Percentiles rank a stretch among this genome's conserved stretches.
phyloP scores from a whole-genome alignment of 2,329 filamentous ascomycete genomes.

The Pseudomassariella vexata region DNA sequence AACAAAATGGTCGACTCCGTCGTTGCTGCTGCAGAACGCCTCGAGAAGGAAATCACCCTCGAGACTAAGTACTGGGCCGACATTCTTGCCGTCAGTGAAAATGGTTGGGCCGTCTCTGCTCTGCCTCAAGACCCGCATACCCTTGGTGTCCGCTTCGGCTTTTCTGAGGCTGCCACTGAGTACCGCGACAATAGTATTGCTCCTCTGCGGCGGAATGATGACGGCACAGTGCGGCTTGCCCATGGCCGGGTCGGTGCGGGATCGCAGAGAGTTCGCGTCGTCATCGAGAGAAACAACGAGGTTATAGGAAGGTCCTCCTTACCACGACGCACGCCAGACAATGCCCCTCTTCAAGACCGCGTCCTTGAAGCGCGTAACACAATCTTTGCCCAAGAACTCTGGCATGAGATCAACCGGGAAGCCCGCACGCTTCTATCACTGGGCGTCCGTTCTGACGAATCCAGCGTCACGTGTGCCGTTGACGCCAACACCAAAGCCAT shows the following conservation, averaged over 20 bases:
- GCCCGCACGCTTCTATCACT: constrained; percentile 66
- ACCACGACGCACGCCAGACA: constrained; percentile 47
- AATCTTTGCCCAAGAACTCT: constrained; percentile 79
- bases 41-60: constrained; percentile 70
- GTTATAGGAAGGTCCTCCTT: constrained; percentile 52
- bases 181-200: constrained; percentile 71
- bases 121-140: constrained; percentile 67
- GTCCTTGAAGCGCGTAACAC: constrained; percentile 74
- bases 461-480: constrained; percentile 50
- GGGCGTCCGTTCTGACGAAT: constrained; percentile 59
- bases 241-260: constrained; percentile 44
- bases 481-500: constrained; percentile 51
- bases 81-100: constrained; percentile 71
- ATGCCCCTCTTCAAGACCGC: constrained; percentile 57
- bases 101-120: constrained; percentile 80
- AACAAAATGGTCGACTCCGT: constrained; percentile 70
- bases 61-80: constrained; percentile 90
- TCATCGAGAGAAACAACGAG: constrained; percentile 51
- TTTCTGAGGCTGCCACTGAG: constrained; percentile 63
- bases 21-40: constrained; percentile 61
- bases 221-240: constrained; percentile 73
- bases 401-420: constrained; percentile 83
- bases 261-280: constrained; percentile 61
- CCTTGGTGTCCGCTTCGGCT: constrained; percentile 84
- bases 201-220: constrained; percentile 66